These are phyloP conservation scores for Forsythia suspensa DNA, from an alignment of 257 asterid species.

Conservation along the genomic window DNA sequence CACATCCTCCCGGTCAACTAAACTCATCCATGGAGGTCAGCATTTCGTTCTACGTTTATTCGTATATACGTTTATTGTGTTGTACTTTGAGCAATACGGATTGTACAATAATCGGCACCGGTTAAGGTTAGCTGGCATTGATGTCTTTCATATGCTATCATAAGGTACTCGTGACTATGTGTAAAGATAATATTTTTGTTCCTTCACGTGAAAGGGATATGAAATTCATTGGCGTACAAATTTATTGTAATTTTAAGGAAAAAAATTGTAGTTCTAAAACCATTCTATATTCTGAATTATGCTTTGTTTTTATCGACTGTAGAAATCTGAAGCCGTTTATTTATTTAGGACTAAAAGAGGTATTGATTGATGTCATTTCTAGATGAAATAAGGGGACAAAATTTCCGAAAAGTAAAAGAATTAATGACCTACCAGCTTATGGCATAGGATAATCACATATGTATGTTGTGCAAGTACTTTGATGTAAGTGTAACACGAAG, in stretches of 20 bases:
- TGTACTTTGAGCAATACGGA: constrained; percentile 29
- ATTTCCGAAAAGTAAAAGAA: neutral
- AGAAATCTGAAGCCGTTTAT: constrained; percentile 12
- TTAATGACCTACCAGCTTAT: neutral
- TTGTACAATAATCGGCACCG: constrained; percentile 26
- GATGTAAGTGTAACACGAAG: neutral
- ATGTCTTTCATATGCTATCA: constrained; percentile 20
- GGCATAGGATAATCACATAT: neutral
- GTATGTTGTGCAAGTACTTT: neutral
- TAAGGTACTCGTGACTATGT: constrained; percentile 30
- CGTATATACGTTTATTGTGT: constrained; percentile 5
- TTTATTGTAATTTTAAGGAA: neutral
- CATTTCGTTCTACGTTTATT: constrained; percentile 6
- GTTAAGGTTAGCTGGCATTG: constrained; percentile 23
- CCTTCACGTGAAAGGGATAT: constrained; percentile 33
- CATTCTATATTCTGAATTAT: constrained; percentile 9
- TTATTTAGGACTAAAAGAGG: neutral
- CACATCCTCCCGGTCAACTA: constrained; percentile 93
- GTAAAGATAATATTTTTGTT: constrained; percentile 15
- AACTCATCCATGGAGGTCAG: constrained; percentile 95
- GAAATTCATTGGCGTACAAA: constrained; percentile 3
- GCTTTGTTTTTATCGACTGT: neutral
- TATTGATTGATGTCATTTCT: neutral
- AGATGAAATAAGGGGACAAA: neutral
- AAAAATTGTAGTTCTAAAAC: neutral